Percentiles rank a stretch among this genome's conserved stretches.
phyloP scores from a whole-genome alignment of 2,329 filamentous ascomycete genomes.

The Polychaeton citri region DNA sequence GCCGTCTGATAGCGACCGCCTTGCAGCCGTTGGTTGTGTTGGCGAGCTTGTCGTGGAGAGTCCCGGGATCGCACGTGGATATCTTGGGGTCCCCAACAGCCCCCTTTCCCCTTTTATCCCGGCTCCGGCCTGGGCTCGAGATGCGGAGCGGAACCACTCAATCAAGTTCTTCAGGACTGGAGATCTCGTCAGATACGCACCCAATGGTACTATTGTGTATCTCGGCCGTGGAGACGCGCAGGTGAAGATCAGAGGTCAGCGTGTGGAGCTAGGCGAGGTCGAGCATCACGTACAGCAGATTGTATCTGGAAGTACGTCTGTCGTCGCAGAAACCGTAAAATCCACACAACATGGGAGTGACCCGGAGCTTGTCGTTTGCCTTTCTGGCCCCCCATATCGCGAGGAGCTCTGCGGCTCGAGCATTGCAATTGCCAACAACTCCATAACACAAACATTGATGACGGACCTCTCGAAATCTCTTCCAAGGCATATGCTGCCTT shows the following conservation, averaged over 20 bases:
- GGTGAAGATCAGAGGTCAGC: slow-evolving; percentile 63
- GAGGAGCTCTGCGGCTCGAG: background rate
- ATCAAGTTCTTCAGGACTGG: slow-evolving; percentile 9
- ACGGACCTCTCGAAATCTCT: slow-evolving; percentile 38
- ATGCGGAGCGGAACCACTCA: background rate
- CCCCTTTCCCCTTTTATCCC: slow-evolving; percentile 21
- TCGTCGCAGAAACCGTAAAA: too few species aligned
- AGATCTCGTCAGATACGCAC: slow-evolving; percentile 11
- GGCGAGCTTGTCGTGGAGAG: slow-evolving; percentile 36
- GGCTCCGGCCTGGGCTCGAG: slow-evolving; percentile 8
- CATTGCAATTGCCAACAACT: background rate
- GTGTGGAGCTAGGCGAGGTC: slow-evolving; percentile 64
- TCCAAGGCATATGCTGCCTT: slow-evolving; percentile 64
- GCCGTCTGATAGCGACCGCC: slow-evolving; percentile 8
- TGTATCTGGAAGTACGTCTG: too few species aligned
- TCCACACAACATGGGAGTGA: too few species aligned
- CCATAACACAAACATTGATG: background rate
- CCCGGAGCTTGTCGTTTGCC: too few species aligned
- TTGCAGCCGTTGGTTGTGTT: slow-evolving; percentile 30
- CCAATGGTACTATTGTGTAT: slow-evolving; percentile 9
- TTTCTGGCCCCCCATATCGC: too few species aligned
- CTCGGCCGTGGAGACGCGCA: slow-evolving; percentile 45
- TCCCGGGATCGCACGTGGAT: slow-evolving; percentile 29
- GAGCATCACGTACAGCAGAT: too few species aligned
- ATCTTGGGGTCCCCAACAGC: slow-evolving; percentile 20